Evolutionary conservation across 2,329 filamentous ascomycete genomes (phyloP).

Genomic region (Curvularia hawaiiensis): DNA sequence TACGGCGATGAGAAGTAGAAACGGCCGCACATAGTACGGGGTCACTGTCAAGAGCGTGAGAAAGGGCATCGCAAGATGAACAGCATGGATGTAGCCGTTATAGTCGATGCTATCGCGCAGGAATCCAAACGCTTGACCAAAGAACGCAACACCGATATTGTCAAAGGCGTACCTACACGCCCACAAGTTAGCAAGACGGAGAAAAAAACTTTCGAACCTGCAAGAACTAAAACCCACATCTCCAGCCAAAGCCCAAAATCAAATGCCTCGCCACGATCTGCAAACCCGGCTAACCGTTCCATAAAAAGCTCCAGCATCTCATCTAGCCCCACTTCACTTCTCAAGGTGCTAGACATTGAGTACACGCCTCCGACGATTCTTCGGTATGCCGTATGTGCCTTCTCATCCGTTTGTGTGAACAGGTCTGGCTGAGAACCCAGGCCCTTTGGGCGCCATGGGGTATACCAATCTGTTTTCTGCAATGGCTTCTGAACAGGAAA

Average conservation of each 20-base stretch:
- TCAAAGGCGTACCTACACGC: conserved; percentile 28
- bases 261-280: conserved; percentile 15
- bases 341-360: conserved; percentile 20
- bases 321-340: conserved; percentile 23
- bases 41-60: conserved; percentile 19
- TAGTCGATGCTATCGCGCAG: conserved; percentile 28
- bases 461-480: conserved; percentile 33
- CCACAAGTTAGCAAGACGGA: not conserved
- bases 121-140: conserved; percentile 29
- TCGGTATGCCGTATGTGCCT: conserved; percentile 20
- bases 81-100: conserved; percentile 30
- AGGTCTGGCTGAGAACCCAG: conserved; percentile 19
- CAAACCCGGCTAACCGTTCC: conserved; percentile 21
- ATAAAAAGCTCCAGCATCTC: conserved; percentile 15
- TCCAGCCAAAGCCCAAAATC: conserved; percentile 29
- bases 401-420: conserved; percentile 24
- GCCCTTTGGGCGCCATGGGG: conserved; percentile 25
- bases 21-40: conserved; percentile 15
- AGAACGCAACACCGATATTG: conserved; percentile 21
- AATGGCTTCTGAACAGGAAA: conserved; percentile 27
- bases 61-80: conserved; percentile 43
- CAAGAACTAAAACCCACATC: conserved; percentile 17
- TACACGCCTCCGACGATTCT: conserved; percentile 23
- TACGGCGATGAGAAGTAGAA: conserved; percentile 16
- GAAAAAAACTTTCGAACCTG: not conserved